These are phyloP conservation scores for Allomyces arbusculus DNA, from an alignment of 192 early-diverging fungal genomes.

Conservation along the genomic window DNA sequence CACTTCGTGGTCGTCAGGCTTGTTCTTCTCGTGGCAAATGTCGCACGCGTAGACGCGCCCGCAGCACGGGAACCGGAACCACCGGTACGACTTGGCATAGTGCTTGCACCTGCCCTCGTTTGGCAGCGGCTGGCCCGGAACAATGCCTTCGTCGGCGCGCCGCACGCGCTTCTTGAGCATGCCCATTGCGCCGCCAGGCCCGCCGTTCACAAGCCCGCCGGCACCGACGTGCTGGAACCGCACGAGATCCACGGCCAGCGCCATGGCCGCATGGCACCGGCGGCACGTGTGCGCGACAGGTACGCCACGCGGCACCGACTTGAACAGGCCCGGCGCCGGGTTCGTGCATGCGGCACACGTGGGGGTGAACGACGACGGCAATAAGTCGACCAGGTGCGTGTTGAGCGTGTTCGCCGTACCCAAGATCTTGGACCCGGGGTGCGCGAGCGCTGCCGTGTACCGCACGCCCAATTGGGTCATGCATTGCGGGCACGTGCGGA, in stretches of 20 bases:
- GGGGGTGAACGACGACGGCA: constrained; percentile 44
- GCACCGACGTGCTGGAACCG: constrained; percentile 25
- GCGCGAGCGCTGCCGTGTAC: constrained; percentile 40
- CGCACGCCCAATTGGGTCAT: constrained; percentile 25
- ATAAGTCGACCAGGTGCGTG: constrained; percentile 43
- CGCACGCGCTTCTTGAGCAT: constrained; percentile 23
- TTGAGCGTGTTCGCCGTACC: constrained; percentile 59
- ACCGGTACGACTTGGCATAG: constrained; percentile 66
- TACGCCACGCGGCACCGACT: constrained; percentile 10
- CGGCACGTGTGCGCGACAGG: constrained; percentile 8
- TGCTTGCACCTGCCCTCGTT: constrained; percentile 63
- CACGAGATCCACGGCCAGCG: constrained; percentile 19
- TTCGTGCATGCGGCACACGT: constrained; percentile 50
- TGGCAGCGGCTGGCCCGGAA: constrained; percentile 51
- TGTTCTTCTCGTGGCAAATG: constrained; percentile 54
- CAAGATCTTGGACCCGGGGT: constrained; percentile 23
- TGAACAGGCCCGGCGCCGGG: not conserved
- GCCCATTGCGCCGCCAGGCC: constrained; percentile 1
- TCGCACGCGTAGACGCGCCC: constrained; percentile 63
- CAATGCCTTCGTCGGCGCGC: constrained; percentile 31
- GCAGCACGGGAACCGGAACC: constrained; percentile 89
- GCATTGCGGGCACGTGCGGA: constrained; percentile 35
- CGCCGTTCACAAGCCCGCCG: constrained; percentile 17
- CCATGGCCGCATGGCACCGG: constrained; percentile 16
- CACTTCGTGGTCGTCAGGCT: constrained; percentile 39